Conservation (phyloP, 2,329 filamentous ascomycete species). For the Gyromitra esculenta region DNA sequence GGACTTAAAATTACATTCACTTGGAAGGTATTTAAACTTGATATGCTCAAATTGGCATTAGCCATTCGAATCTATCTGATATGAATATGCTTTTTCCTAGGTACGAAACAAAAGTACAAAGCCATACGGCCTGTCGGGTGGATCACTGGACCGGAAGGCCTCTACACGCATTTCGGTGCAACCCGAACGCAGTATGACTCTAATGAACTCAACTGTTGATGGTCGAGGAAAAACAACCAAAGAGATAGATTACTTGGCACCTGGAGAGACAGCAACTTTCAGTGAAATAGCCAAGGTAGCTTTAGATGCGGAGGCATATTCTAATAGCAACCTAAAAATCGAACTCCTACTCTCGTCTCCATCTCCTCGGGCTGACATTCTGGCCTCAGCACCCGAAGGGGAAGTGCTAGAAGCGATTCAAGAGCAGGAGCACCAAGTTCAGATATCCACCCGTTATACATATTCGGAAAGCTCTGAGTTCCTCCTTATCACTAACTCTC, state of each 20-base stretch:
- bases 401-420: background rate
- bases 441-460: conserved; percentile 9
- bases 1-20: conserved; percentile 9
- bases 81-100: background rate
- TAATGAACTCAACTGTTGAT: background rate
- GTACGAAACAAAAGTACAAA: conserved; percentile 8
- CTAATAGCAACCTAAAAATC: background rate
- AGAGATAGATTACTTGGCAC: conserved; percentile 4
- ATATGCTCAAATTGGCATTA: background rate
- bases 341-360: conserved; percentile 7
- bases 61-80: background rate
- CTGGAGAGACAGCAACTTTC: conserved; percentile 2
- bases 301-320: background rate
- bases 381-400: background rate
- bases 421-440: background rate
- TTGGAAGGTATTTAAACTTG: conserved; percentile 1
- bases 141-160: background rate
- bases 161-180: conserved; percentile 7
- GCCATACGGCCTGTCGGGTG: background rate
- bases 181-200: background rate
- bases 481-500: conserved; percentile 9
- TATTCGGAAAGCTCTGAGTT: conserved; percentile 6
- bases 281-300: conserved; percentile 4
- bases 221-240: background rate
- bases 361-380: background rate